Conservation (phyloP, 75 land plant species). For the Sequoia sempervirens region DNA sequence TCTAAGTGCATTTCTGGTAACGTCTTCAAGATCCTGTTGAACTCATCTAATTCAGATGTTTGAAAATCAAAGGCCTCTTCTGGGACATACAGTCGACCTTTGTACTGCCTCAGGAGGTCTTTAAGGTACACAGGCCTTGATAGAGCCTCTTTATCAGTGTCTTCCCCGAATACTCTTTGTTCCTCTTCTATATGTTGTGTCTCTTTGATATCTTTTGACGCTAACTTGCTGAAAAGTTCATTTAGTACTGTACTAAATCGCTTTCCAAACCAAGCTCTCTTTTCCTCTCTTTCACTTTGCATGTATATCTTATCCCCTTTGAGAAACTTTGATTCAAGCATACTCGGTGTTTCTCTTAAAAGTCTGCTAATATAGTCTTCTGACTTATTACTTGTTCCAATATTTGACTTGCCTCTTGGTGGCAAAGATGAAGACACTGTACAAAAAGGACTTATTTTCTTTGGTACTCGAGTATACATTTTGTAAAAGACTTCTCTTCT, state of each 20-base stretch:
- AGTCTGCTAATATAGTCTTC: slow-evolving; percentile 63
- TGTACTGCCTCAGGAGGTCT: slow-evolving; percentile 78
- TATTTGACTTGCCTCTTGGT: not conserved
- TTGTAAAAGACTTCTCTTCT: not conserved
- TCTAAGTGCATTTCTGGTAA: slow-evolving; percentile 69
- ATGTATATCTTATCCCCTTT: slow-evolving; percentile 56
- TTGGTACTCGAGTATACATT: not conserved
- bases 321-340: slow-evolving; percentile 57
- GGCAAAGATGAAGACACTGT: not conserved
- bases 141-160: not conserved
- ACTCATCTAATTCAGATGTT: slow-evolving; percentile 70
- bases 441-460: not conserved
- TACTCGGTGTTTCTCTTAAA: slow-evolving; percentile 69
- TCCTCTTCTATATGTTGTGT: slow-evolving; percentile 9
- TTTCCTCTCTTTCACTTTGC: slow-evolving; percentile 44
- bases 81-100: slow-evolving; percentile 87
- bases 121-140: slow-evolving; percentile 47
- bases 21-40: slow-evolving; percentile 38
- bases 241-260: not conserved
- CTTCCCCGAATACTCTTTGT: slow-evolving; percentile 3
- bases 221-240: not conserved
- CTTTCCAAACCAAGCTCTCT: slow-evolving; percentile 24
- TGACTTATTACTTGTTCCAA: not conserved
- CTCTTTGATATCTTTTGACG: slow-evolving; percentile 12
- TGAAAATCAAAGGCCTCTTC: slow-evolving; percentile 56